Evolutionary conservation across 768 basidiomycete genomes (phyloP).

Genomic region (Russula lepida): DNA sequence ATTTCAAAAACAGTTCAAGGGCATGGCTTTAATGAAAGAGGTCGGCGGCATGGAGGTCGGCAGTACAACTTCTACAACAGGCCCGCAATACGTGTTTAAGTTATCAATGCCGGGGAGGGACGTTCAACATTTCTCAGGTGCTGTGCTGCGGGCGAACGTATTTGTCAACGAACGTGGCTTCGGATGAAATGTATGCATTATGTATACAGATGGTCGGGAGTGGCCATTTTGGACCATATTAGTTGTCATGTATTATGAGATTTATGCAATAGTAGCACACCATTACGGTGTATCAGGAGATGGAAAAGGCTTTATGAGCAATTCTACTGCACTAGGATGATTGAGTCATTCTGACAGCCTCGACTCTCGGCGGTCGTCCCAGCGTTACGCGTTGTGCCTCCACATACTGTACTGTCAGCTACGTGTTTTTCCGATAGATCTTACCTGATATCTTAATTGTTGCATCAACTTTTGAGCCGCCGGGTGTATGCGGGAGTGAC

Average conservation of each 20-base stretch:
- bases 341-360: slow-evolving; percentile 41
- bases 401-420: slow-evolving; percentile 51
- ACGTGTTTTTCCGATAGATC: background rate
- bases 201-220: no score
- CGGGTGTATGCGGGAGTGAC: slow-evolving; percentile 34
- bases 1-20: slow-evolving; percentile 28
- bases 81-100: background rate
- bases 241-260: no score
- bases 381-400: slow-evolving; percentile 78
- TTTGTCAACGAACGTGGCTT: slow-evolving; percentile 42
- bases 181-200: slow-evolving; percentile 67
- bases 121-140: slow-evolving; percentile 38
- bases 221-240: no score
- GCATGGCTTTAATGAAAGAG: slow-evolving; percentile 38
- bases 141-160: no score
- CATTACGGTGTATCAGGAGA: no score
- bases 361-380: slow-evolving; percentile 73
- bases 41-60: slow-evolving; percentile 22
- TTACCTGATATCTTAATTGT: background rate
- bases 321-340: no score
- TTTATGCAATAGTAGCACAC: no score
- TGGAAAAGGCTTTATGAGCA: no score
- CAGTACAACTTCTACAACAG: background rate
- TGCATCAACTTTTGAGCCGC: slow-evolving; percentile 38
- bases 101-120: slow-evolving; percentile 44